These are phyloP conservation scores for Botrytis elliptica DNA, from an alignment of 2,329 filamentous ascomycete genomes.

Conservation along the genomic window DNA sequence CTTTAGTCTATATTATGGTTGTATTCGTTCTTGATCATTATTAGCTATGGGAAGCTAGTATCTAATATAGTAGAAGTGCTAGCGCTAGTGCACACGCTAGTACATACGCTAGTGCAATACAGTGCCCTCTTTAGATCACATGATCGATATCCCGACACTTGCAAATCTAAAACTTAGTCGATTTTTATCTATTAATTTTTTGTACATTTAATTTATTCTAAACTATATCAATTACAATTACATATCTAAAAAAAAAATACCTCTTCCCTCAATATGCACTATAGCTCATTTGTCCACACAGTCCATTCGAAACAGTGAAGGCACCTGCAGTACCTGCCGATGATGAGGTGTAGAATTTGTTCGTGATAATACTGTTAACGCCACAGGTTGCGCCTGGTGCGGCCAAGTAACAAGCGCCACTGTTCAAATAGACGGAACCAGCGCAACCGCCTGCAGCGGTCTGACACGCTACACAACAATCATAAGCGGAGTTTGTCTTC, in stretches of 20 bases:
- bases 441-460: neutral
- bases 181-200: neutral
- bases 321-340: neutral
- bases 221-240: neutral
- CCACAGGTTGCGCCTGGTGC: neutral
- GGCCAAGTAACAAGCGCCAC: neutral
- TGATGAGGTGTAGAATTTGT: neutral
- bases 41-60: no score
- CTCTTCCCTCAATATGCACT: neutral
- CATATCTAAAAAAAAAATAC: neutral
- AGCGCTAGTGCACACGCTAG: no score
- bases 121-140: no score
- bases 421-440: neutral
- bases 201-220: neutral
- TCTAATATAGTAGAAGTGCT: no score
- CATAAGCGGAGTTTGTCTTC: neutral
- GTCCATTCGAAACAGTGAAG: neutral
- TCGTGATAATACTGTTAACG: neutral
- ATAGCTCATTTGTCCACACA: neutral
- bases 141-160: no score
- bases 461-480: constrained; percentile 2
- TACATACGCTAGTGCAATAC: no score
- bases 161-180: neutral
- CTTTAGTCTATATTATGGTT: no score
- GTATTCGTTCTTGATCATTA: no score